phyloP scores from a whole-genome alignment of 768 basidiomycete species.

The Rossbeevera mucosa region DNA sequence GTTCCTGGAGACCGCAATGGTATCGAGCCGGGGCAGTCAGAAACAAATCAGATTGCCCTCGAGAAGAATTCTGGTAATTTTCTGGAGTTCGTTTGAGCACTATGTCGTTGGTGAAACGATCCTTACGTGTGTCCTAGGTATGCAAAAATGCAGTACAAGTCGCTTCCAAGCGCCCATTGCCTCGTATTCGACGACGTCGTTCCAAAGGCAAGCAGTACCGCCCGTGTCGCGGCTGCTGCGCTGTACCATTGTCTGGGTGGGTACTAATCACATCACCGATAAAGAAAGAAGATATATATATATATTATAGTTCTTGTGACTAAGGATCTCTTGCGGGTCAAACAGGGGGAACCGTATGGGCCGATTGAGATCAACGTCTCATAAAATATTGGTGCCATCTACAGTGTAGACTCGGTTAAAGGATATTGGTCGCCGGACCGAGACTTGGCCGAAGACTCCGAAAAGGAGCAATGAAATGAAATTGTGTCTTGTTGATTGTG shows the following conservation, averaged over 20 bases:
- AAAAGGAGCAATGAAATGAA: neutral
- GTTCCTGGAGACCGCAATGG: conserved; percentile 26
- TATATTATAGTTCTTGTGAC: conserved; percentile 61
- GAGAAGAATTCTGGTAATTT: conserved; percentile 80
- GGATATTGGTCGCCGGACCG: neutral
- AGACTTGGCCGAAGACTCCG: conserved; percentile 1
- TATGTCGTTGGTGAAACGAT: neutral
- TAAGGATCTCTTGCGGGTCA: conserved; percentile 60
- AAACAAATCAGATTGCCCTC: conserved; percentile 51
- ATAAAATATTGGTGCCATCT: no score
- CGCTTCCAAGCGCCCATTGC: conserved; percentile 44
- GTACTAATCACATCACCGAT: conserved; percentile 8
- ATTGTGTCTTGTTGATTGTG: no score
- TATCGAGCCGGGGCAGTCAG: conserved; percentile 51
- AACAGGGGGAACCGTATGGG: conserved; percentile 60
- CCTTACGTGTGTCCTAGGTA: conserved; percentile 47
- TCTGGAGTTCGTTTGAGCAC: conserved; percentile 52
- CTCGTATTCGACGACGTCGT: conserved; percentile 65
- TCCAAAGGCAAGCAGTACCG: conserved; percentile 60
- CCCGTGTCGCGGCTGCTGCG: conserved; percentile 74
- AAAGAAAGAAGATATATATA: neutral
- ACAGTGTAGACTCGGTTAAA: neutral
- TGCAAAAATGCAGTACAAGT: conserved; percentile 67
- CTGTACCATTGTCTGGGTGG: conserved; percentile 84
- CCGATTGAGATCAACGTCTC: conserved; percentile 37